Conservation (phyloP, 2,329 filamentous ascomycete genomes). For the Neoascochyta sp. region DNA sequence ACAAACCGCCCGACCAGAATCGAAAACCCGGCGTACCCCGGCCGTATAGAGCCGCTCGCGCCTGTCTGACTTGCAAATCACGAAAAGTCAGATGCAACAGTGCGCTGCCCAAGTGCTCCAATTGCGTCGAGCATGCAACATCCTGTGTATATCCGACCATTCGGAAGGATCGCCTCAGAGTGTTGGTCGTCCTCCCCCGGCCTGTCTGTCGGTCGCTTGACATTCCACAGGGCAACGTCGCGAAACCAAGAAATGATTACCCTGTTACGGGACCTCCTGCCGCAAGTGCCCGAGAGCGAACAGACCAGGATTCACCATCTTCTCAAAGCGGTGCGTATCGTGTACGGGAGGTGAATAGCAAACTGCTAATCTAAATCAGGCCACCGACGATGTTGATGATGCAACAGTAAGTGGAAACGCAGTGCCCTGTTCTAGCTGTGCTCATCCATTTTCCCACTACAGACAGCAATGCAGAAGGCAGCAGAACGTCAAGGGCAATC, state of each 20-base stretch:
- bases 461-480: too few species aligned
- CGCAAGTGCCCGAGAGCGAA: slow-evolving; percentile 7
- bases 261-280: slow-evolving; percentile 21
- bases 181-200: slow-evolving; percentile 15
- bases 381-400: slow-evolving; percentile 18
- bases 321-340: slow-evolving; percentile 13
- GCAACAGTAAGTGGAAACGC: slow-evolving; percentile 9
- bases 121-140: slow-evolving; percentile 27
- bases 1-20: slow-evolving; percentile 13
- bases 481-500: too few species aligned
- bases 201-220: slow-evolving; percentile 6
- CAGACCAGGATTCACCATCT: slow-evolving; percentile 20
- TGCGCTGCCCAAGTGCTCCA: slow-evolving; percentile 29
- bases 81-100: slow-evolving; percentile 41
- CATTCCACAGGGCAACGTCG: slow-evolving; percentile 18
- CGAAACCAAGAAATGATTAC: slow-evolving; percentile 28
- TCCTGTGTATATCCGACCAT: slow-evolving; percentile 34
- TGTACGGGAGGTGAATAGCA: not conserved
- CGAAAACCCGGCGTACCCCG: slow-evolving; percentile 8
- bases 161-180: slow-evolving; percentile 35
- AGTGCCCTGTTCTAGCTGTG: too few species aligned
- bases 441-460: too few species aligned
- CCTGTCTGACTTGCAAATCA: slow-evolving; percentile 35
- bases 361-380: slow-evolving; percentile 9
- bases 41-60: slow-evolving; percentile 22